phyloP scores from a whole-genome alignment of 2,329 filamentous ascomycete species.

The Leptographium flavum region DNA sequence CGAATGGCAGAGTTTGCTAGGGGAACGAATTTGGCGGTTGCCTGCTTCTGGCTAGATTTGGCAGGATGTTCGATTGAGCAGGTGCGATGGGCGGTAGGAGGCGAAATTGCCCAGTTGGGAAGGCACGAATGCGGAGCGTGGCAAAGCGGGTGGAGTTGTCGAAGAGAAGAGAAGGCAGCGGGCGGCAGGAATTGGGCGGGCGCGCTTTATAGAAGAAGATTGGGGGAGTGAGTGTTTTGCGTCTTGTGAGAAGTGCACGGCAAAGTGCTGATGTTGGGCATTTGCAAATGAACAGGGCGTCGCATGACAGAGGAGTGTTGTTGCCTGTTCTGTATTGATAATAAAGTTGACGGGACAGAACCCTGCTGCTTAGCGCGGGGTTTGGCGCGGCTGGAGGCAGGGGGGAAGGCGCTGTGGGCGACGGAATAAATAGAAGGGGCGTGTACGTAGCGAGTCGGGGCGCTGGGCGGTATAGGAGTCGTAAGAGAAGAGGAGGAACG shows the following conservation, averaged over 20 bases:
- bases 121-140: conserved; percentile 8
- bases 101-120: conserved; percentile 7
- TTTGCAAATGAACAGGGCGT: conserved; percentile 6
- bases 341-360: conserved; percentile 8
- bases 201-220: background rate
- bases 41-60: background rate
- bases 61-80: background rate
- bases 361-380: conserved; percentile 8
- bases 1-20: background rate
- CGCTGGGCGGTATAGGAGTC: background rate
- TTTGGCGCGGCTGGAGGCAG: conserved; percentile 5
- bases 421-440: conserved; percentile 3
- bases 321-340: conserved; percentile 12
- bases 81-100: background rate
- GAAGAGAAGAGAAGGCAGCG: background rate
- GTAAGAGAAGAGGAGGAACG: background rate
- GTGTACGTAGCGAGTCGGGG: conserved; percentile 3
- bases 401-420: background rate
- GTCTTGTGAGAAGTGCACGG: background rate
- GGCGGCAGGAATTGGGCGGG: background rate
- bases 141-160: conserved; percentile 4
- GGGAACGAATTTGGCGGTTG: background rate
- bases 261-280: conserved; percentile 2
- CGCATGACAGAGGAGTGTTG: conserved; percentile 9
- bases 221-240: background rate